Percentiles rank a stretch among this genome's conserved stretches.
Conservation (phyloP, 495 filamentous ascomycete genomes). For the Xylaria castorea region DNA sequence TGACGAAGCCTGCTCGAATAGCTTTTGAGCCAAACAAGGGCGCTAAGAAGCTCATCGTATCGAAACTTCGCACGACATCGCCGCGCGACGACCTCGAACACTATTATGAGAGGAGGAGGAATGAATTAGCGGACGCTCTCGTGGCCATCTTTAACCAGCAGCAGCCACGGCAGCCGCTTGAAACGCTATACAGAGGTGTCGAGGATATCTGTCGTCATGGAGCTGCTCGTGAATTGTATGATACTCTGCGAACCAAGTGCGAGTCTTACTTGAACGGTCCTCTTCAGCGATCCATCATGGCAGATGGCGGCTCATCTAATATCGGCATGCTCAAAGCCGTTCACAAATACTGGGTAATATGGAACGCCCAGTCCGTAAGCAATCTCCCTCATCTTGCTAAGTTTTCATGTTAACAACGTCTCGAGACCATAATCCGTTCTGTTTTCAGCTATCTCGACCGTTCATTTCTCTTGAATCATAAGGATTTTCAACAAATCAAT, state of each 20-base stretch:
- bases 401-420: constrained; percentile 6
- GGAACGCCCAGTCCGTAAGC: constrained; percentile 76
- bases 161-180: constrained; percentile 70
- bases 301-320: constrained; percentile 57
- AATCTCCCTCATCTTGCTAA: background rate
- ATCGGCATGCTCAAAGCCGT: constrained; percentile 70
- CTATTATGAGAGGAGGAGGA: constrained; percentile 76
- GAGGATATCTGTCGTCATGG: constrained; percentile 88
- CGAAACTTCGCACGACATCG: constrained; percentile 77
- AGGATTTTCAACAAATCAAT: constrained; percentile 56
- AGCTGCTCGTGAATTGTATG: constrained; percentile 67
- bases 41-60: constrained; percentile 83
- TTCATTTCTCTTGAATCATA: constrained; percentile 78
- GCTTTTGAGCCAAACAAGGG: constrained; percentile 64
- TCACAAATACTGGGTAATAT: constrained; percentile 74
- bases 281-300: constrained; percentile 59
- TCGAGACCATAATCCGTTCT: constrained; percentile 70
- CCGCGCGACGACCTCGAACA: constrained; percentile 44
- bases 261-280: constrained; percentile 54
- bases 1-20: constrained; percentile 36
- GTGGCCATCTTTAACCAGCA: constrained; percentile 70
- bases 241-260: constrained; percentile 67
- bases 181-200: constrained; percentile 86
- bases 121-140: constrained; percentile 74
- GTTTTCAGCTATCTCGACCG: constrained; percentile 94